phyloP scores from a whole-genome alignment of 2,329 filamentous ascomycete genomes.

The Arthrobotrys sinensis region DNA sequence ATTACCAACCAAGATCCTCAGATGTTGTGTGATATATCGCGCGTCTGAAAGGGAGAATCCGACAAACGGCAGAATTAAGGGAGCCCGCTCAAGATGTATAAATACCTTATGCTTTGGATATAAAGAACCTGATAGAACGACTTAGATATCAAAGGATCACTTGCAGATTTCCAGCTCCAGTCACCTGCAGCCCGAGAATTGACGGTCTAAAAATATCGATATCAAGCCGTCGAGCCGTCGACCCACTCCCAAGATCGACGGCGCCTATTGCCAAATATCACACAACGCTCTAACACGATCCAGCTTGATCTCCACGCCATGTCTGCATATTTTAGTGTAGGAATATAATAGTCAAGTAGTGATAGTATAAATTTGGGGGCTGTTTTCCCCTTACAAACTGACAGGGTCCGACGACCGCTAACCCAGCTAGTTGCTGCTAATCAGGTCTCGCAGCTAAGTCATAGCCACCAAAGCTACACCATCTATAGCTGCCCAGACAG shows the following conservation, averaged over 20 bases:
- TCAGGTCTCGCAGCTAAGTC: no score
- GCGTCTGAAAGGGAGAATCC: slow-evolving; percentile 1
- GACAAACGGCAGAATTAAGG: no score
- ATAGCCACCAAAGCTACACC: no score
- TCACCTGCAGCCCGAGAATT: background rate
- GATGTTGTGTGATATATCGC: slow-evolving; percentile 10
- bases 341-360: no score
- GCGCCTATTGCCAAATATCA: background rate
- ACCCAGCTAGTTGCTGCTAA: no score
- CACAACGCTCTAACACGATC: background rate
- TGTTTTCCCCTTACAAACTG: no score
- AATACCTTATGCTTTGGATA: background rate
- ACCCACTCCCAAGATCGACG: background rate
- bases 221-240: slow-evolving; percentile 5
- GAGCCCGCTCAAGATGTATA: background rate
- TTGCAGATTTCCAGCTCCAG: background rate
- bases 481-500: no score
- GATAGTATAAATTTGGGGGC: no score
- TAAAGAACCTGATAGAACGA: background rate
- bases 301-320: no score
- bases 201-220: slow-evolving; percentile 3
- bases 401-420: no score
- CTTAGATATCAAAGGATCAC: background rate
- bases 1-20: slow-evolving; percentile 23
- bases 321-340: no score